Evolutionary conservation across 331 rosid species (phyloP), one percentile per base, ranked within the genome.

Genomic region (Quercus tomentella): DNA sequence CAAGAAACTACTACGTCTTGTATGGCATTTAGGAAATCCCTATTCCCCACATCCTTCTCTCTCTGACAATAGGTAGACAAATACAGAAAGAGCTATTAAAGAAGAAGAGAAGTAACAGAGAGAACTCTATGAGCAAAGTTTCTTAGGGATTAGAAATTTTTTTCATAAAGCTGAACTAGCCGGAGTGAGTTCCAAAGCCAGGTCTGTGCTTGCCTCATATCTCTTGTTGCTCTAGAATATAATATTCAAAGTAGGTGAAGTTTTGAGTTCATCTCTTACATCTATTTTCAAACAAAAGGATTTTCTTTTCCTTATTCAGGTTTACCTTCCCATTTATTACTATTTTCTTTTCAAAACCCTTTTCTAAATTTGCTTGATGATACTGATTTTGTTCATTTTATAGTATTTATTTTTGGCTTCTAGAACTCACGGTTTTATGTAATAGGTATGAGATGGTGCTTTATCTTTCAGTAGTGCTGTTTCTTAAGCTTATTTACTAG

Each of bases 121-220:
- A 77, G 77, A 76, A 37, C 43, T 37, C 82, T 79, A 75, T 74
- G 79, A 37, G 43, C 33, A 78, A 55, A 81, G 66, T 85, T 89
- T 90, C 89, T 87, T 89, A 86, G 89, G 91, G 93, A 85, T 87
- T 83, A 60, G 76, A 80, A 82, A 86, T 61, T 70, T 90, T 90
- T 86, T 83, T 92, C 88, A 37, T 72, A 85, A 89, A 89, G 87
- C 90, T 88, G 84, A 88, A 82, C 88, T 82, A 60, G 80, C 80
- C 82, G 49, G 43, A 37, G 84, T 70, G 77, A 80, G 75, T 37
- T 35, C 77, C 67, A 75, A 76, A 73, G 79, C 60, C 85, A 81
- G 93, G 92, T 90, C 83, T 89, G 84, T 70, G 9, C 30, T 56
- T 49, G 43, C 43, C 43, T 37, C 43, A 37, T 14, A 72, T 72